These are phyloP conservation scores for Verbascum thapsus DNA, from an alignment of 257 asterid genomes.

Conservation along the genomic window DNA sequence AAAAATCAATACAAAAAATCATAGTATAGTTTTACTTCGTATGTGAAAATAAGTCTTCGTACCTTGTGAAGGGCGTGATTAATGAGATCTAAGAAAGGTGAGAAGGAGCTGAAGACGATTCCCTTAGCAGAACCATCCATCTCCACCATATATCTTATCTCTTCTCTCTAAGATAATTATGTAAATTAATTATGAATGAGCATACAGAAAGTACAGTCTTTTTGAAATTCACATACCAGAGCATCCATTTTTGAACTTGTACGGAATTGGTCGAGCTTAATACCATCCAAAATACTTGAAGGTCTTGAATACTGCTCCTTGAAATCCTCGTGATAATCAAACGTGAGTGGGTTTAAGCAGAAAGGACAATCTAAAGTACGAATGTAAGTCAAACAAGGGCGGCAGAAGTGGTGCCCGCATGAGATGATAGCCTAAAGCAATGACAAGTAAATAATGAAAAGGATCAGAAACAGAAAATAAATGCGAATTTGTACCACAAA, in stretches of 20 bases:
- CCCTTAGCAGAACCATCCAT: too few species aligned
- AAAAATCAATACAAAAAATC: too few species aligned
- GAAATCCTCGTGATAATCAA: too few species aligned
- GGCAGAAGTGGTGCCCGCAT: constrained; percentile 49
- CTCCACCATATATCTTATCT: too few species aligned
- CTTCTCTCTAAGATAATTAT: too few species aligned
- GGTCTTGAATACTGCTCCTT: constrained; percentile 30
- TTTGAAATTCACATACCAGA: too few species aligned
- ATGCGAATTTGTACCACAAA: neutral
- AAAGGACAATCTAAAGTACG: constrained; percentile 31
- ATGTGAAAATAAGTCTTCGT: neutral
- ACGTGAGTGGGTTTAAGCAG: too few species aligned
- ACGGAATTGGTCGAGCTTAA: constrained; percentile 52
- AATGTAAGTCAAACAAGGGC: constrained; percentile 42
- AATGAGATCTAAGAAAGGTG: too few species aligned
- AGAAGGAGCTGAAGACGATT: too few species aligned
- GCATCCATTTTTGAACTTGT: constrained; percentile 66
- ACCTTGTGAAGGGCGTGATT: constrained; percentile 46
- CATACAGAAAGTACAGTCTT: too few species aligned
- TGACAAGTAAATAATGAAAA: neutral
- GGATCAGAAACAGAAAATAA: neutral
- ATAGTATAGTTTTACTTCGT: too few species aligned
- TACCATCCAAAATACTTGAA: constrained; percentile 57
- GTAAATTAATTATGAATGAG: neutral
- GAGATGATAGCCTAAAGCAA: constrained; percentile 46